Base-by-base conservation (phyloP, 2,329 filamentous ascomycete genomes). In the Botryotinia narcissicola region DNA sequence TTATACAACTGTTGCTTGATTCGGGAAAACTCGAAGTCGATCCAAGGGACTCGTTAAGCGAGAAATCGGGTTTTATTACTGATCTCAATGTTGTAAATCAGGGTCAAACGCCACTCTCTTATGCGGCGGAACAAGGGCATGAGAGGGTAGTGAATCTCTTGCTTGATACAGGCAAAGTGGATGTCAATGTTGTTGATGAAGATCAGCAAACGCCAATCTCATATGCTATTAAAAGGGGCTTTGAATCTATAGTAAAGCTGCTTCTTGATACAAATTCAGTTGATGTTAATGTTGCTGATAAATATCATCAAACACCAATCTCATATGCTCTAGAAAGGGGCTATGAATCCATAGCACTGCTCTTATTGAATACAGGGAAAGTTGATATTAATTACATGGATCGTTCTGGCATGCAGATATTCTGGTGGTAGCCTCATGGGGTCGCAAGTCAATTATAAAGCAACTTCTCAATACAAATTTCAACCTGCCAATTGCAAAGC, bases 1-100 rank as follows among this genome's bases (percentile, higher is more conserved):
- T 51, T 5, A 29, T 68, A 25, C 7, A 60, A 29, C 14, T 44
- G 1, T 29, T 72, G 20, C 63, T 67, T 22, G 4, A 37, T 67
- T 48, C 22, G 10, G 46, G 22, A 0, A 40, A 69, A 20, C 3
- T 57, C 1, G 25, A 20, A 20, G 7, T 29, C 9, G 57, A 62
- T 60, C 4, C 6, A 22, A 16, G 0, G 8, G 4, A 51, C 25
- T 6, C 1, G 48, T 2, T 5, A 3, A 3, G 25, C 25, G 0
- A n/a, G 12, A 1, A 14, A 51, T 2, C n/a, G n/a, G n/a, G n/a
- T n/a, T n/a, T n/a, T n/a, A n/a, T n/a, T n/a, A n/a, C n/a, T n/a
- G n/a, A n/a, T n/a, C n/a, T n/a, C n/a, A n/a, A n/a, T n/a, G n/a
- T n/a, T n/a, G n/a, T 3, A 10, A 1, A 14, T 29, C 10, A 14